Evolutionary conservation across 2,329 filamentous ascomycete species (phyloP).

Genomic region (Colletotrichum chlorophyti): DNA sequence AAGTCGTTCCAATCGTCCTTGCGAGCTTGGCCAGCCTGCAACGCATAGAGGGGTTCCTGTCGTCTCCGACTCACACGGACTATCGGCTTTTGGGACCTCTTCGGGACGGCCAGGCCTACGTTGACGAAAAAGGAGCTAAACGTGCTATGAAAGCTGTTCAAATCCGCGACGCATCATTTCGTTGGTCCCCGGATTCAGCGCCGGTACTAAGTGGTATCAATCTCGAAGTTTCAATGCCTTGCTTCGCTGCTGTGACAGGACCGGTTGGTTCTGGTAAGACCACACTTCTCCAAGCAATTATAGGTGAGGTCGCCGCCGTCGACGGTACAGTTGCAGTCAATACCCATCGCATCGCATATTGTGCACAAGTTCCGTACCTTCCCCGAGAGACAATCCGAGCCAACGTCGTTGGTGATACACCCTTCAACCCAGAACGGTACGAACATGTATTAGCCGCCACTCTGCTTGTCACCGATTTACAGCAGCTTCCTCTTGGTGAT

Average conservation of each 20-base stretch:
- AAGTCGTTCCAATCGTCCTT: neutral
- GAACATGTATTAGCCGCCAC: constrained; percentile 41
- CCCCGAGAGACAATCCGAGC: constrained; percentile 41
- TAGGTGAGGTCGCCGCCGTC: constrained; percentile 36
- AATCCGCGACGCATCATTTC: neutral
- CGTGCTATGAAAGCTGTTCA: neutral
- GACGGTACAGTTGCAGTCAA: constrained; percentile 26
- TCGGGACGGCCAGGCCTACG: neutral
- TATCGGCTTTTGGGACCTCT: neutral
- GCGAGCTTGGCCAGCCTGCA: neutral
- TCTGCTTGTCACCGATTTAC: constrained; percentile 39
- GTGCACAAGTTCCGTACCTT: constrained; percentile 40
- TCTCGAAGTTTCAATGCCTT: constrained; percentile 24
- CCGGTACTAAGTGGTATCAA: constrained; percentile 18
- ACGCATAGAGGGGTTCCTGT: neutral
- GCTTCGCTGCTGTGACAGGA: constrained; percentile 43
- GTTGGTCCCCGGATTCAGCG: neutral
- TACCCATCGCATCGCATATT: constrained; percentile 34
- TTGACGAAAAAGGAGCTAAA: neutral
- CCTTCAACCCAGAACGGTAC: constrained; percentile 40
- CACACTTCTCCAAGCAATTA: constrained; percentile 42
- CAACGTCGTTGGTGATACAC: constrained; percentile 44
- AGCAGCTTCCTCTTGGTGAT: constrained; percentile 41
- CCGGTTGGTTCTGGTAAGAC: constrained; percentile 47
- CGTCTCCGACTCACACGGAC: neutral